These are phyloP conservation scores for Leptographium galeiforme DNA, from an alignment of 2,329 filamentous ascomycete genomes.

Conservation along the genomic window DNA sequence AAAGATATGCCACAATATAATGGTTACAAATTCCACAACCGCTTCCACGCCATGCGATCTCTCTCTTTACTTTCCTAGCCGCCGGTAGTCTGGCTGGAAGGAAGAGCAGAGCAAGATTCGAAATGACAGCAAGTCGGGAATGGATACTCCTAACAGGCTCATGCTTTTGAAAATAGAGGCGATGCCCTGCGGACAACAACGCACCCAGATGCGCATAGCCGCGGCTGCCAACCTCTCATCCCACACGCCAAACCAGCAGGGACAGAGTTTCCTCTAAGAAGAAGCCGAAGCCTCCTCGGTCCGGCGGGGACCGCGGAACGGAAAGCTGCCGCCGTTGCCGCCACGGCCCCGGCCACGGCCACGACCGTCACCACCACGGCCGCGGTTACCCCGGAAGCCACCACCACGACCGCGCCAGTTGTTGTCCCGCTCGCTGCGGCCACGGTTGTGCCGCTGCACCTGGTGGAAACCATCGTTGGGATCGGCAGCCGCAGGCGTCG, in stretches of 20 bases:
- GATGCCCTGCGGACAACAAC: too few species aligned
- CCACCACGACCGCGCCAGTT: constrained; percentile 35
- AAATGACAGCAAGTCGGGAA: too few species aligned
- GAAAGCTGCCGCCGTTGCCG: constrained; percentile 1
- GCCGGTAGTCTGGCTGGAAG: too few species aligned
- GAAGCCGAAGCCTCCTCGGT: neutral
- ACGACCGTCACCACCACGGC: constrained; percentile 2
- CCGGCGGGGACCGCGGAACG: constrained; percentile 1
- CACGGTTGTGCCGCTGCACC: constrained; percentile 48
- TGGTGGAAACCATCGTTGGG: constrained; percentile 58
- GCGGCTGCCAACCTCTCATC: neutral
- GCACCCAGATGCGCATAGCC: too few species aligned
- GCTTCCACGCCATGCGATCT: neutral
- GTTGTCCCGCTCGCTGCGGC: constrained; percentile 38
- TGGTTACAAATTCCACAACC: neutral
- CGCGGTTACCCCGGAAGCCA: constrained; percentile 21
- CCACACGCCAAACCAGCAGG: neutral
- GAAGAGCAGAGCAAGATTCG: too few species aligned
- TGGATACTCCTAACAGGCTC: too few species aligned
- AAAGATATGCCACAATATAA: constrained; percentile 1
- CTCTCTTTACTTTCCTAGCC: neutral
- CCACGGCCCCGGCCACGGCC: constrained; percentile 3
- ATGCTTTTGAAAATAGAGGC: too few species aligned
- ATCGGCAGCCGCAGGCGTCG: constrained; percentile 16
- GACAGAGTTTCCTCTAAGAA: too few species aligned